Percentiles rank a stretch among this genome's conserved stretches.
Conservation (phyloP, 768 basidiomycete species). For the Russula foetens region DNA sequence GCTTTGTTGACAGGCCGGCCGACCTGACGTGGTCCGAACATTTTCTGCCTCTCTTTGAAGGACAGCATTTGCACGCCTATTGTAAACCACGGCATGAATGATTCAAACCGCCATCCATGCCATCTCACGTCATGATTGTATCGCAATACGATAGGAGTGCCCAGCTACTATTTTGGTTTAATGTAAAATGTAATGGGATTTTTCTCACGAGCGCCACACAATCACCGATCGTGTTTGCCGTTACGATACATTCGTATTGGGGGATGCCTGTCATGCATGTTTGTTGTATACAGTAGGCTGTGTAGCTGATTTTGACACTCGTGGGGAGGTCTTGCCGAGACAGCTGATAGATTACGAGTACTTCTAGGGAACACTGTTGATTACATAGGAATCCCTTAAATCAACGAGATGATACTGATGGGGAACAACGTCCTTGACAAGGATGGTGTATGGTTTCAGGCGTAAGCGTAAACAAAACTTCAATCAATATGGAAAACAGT, state of each 20-base stretch:
- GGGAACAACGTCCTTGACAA: too few species aligned
- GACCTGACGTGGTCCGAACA: slow-evolving; percentile 13
- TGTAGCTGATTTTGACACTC: not conserved
- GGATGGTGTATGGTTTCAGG: too few species aligned
- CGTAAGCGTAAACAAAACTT: too few species aligned
- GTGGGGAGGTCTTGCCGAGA: too few species aligned
- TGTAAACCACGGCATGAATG: slow-evolving; percentile 9
- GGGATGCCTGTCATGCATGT: too few species aligned
- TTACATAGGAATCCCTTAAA: too few species aligned
- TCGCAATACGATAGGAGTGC: not conserved
- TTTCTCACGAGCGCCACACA: not conserved
- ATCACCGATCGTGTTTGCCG: not conserved
- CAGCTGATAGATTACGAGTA: too few species aligned
- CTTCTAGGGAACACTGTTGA: too few species aligned
- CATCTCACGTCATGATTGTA: not conserved
- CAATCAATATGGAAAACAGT: not conserved
- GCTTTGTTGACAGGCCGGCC: not conserved
- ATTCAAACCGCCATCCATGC: not conserved
- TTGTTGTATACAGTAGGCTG: not conserved
- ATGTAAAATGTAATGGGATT: too few species aligned
- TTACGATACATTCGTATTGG: not conserved
- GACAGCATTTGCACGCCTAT: slow-evolving; percentile 12
- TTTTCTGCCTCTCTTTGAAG: slow-evolving; percentile 9
- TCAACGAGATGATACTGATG: too few species aligned
- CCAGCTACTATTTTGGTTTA: too few species aligned